phyloP scores from a whole-genome alignment of 129 eudicot species.

The Helianthus annuus region DNA sequence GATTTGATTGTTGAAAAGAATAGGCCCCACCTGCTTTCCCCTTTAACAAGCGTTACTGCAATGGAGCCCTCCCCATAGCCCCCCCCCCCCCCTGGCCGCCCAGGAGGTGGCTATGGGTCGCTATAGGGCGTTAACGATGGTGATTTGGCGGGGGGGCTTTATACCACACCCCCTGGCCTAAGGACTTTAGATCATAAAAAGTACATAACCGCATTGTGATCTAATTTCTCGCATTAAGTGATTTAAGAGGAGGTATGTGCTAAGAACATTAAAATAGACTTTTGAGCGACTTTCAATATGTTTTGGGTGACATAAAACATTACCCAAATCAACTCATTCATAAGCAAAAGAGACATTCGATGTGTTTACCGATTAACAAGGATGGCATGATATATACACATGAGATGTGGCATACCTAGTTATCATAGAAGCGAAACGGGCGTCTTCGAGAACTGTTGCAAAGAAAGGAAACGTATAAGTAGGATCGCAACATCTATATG shows the following conservation, averaged over 20 bases:
- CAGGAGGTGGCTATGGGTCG: too few species aligned
- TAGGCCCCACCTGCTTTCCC: too few species aligned
- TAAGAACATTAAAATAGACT: too few species aligned
- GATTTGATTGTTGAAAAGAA: too few species aligned
- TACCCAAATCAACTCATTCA: neutral
- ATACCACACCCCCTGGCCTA: too few species aligned
- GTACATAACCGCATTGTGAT: neutral
- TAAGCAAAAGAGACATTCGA: neutral
- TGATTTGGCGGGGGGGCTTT: too few species aligned
- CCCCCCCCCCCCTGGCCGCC: too few species aligned
- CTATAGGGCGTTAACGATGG: too few species aligned
- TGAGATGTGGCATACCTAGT: slow-evolving; percentile 47
- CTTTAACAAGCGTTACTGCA: too few species aligned
- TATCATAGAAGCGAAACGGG: slow-evolving; percentile 73
- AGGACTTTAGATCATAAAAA: neutral
- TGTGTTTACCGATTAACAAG: neutral
- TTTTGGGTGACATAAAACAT: neutral
- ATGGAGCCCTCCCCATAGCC: too few species aligned
- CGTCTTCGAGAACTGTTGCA: slow-evolving; percentile 78
- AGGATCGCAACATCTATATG: slow-evolving; percentile 20
- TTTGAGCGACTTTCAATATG: neutral
- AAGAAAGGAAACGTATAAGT: slow-evolving; percentile 15
- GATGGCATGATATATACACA: slow-evolving; percentile 9
- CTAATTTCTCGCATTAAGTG: neutral
- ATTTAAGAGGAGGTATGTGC: neutral